Evolutionary conservation across 1,284 basidiomycete genomes (phyloP).

Genomic region (Rhodotorula sp.): DNA sequence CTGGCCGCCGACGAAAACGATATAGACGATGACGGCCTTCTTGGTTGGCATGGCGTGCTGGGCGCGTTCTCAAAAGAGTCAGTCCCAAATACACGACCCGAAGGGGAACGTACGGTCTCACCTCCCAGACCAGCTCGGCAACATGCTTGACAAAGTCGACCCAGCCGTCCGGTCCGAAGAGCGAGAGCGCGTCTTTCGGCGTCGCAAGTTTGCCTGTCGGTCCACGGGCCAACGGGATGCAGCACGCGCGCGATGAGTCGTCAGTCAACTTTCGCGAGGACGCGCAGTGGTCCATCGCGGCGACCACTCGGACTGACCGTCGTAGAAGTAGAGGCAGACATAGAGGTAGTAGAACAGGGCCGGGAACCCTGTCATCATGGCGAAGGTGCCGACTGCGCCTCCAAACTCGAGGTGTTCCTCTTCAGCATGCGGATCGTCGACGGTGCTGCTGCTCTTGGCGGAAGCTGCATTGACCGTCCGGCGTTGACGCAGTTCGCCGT

Average conservation of each 20-base stretch:
- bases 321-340: conserved; percentile 96
- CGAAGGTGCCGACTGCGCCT: conserved; percentile 82
- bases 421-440: neutral
- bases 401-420: conserved; percentile 65
- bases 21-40: conserved; percentile 86
- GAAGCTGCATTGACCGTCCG: neutral
- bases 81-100: neutral
- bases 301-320: conserved; percentile 58
- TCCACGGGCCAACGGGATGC: neutral
- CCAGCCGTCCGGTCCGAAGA: conserved; percentile 37
- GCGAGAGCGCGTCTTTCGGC: conserved; percentile 11
- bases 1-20: conserved; percentile 83
- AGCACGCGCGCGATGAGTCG: neutral
- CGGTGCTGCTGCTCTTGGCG: neutral
- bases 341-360: conserved; percentile 95
- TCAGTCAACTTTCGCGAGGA: neutral
- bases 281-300: neutral
- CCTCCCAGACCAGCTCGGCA: conserved; percentile 35
- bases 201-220: conserved; percentile 27
- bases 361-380: conserved; percentile 94
- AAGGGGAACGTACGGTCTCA: conserved; percentile 3
- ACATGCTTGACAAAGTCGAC: conserved; percentile 34
- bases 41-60: conserved; percentile 87
- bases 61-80: neutral
- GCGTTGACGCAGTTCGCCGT: too few species aligned